These are phyloP conservation scores for Aspergillus versicolor DNA, from an alignment of 2,329 filamentous ascomycete genomes.

Conservation along the genomic window DNA sequence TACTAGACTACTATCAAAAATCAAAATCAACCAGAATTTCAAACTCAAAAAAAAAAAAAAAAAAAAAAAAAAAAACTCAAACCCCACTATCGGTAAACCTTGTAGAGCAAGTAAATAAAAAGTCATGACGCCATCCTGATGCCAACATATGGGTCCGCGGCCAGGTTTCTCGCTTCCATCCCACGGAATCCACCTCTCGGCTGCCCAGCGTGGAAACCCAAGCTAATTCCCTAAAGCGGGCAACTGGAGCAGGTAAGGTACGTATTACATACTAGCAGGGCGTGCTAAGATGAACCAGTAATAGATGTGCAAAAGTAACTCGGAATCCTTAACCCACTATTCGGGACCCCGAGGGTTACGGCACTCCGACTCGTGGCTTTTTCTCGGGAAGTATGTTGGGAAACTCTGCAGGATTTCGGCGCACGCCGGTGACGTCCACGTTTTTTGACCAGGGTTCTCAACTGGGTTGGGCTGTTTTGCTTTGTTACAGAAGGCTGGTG, in stretches of 20 bases:
- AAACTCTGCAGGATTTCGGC: neutral
- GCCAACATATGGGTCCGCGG: neutral
- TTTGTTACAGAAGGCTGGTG: neutral
- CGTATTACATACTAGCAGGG: too few species aligned
- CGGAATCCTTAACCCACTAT: too few species aligned
- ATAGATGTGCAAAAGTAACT: too few species aligned
- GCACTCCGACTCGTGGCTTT: neutral
- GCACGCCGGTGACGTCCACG: neutral
- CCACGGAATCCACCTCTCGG: neutral
- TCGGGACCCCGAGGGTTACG: neutral
- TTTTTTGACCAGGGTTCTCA: neutral
- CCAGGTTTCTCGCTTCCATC: neutral
- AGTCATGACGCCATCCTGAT: slow-evolving; percentile 13
- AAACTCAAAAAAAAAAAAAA: neutral
- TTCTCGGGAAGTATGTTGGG: neutral
- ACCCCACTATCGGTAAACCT: too few species aligned
- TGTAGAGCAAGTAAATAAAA: neutral
- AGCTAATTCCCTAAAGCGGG: too few species aligned
- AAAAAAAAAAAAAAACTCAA: neutral
- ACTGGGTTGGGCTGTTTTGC: neutral
- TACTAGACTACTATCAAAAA: neutral
- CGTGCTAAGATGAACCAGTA: too few species aligned
- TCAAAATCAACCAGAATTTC: neutral
- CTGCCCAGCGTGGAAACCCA: too few species aligned
- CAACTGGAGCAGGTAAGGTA: too few species aligned